phyloP scores from a whole-genome alignment of 805 yeast species.

The Candida yuanshanica region DNA sequence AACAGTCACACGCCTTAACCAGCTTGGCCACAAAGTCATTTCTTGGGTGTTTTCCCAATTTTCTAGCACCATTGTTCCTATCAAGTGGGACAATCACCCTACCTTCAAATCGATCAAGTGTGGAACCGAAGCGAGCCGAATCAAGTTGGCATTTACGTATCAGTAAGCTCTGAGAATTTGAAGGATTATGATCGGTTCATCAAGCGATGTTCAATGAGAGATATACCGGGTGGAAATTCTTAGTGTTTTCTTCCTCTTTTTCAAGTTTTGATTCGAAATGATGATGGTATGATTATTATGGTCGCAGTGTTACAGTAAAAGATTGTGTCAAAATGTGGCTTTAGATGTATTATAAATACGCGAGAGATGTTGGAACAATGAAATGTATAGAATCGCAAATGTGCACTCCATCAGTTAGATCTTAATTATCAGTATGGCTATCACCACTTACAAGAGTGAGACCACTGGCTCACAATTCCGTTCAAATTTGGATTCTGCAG shows the following conservation, averaged over 20 bases:
- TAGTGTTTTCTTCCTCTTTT: not conserved
- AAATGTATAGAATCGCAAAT: no score
- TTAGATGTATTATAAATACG: not conserved
- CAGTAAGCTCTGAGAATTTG: not conserved
- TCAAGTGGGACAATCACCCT: no score
- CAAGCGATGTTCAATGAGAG: not conserved
- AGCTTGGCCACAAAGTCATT: conserved; percentile 27
- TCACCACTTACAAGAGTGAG: conserved; percentile 9
- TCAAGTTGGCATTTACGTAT: not conserved
- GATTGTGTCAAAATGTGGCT: not conserved
- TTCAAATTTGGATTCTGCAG: conserved; percentile 2
- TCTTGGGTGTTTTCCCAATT: not conserved
- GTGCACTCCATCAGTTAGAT: no score
- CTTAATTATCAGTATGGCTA: conserved; percentile 4
- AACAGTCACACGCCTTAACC: conserved; percentile 46
- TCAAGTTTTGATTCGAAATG: not conserved
- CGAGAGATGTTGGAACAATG: no score
- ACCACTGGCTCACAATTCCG: conserved; percentile 12
- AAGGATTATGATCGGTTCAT: not conserved
- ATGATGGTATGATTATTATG: not conserved
- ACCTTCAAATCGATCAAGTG: no score
- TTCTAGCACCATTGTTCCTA: no score
- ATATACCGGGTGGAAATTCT: not conserved
- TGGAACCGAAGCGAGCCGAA: not conserved
- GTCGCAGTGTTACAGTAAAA: no score